These are phyloP conservation scores for Castanea mollissima DNA, from an alignment of 306 rosid species.

Conservation along the genomic window DNA sequence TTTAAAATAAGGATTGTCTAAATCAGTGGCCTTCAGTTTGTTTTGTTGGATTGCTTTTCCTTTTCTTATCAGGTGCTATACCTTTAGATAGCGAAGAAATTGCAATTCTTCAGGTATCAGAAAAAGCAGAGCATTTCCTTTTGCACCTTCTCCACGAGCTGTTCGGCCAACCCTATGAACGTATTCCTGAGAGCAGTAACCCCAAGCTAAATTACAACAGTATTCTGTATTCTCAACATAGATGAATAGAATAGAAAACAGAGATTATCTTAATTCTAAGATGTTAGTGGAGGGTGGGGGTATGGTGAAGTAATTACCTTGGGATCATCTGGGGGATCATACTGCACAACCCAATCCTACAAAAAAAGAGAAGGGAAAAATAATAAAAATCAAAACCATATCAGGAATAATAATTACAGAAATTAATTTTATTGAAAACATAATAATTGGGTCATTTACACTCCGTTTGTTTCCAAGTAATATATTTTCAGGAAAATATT, in stretches of 20 bases:
- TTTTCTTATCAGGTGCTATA: neutral
- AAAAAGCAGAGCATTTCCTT: neutral
- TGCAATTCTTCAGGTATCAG: constrained; percentile 6
- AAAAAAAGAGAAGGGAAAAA: constrained; percentile 18
- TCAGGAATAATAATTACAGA: neutral
- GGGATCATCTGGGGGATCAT: constrained; percentile 98
- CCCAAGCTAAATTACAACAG: constrained; percentile 4
- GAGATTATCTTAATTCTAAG: neutral
- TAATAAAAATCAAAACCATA: neutral
- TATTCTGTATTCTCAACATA: neutral
- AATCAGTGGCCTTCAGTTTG: neutral
- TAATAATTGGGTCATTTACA: too few relatives aligned
- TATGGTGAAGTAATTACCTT: constrained; percentile 45
- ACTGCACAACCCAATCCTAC: constrained; percentile 99
- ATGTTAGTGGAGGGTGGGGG: neutral
- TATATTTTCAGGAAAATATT: too few relatives aligned
- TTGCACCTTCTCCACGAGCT: constrained; percentile 89
- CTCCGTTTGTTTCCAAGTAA: too few relatives aligned
- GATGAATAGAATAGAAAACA: neutral
- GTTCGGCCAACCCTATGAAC: constrained; percentile 98
- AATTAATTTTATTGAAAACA: too few relatives aligned
- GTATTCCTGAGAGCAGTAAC: constrained; percentile 66
- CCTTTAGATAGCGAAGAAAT: constrained; percentile 2
- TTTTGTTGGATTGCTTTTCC: neutral
- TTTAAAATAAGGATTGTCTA: neutral